A percentile compares a stretch with the other conserved stretches of the same genome.
These are phyloP conservation scores for Chrysosporium queenslandicum DNA, from an alignment of 2,329 filamentous ascomycete species.

Conservation along the genomic window DNA sequence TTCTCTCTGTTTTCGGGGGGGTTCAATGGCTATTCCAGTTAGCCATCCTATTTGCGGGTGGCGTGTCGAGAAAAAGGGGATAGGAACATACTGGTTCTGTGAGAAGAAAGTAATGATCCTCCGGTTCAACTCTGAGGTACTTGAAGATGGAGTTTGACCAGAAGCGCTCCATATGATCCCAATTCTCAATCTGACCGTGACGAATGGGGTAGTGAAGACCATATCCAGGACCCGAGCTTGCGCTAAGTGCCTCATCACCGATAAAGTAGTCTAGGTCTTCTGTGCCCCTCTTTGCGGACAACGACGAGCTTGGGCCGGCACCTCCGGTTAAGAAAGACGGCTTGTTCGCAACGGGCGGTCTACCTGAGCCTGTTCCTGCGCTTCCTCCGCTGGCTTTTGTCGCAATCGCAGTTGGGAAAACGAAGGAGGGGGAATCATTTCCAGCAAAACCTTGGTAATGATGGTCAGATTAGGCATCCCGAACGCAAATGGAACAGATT, in stretches of 20 bases:
- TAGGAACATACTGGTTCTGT: constrained; percentile 70
- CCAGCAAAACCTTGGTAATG: constrained; percentile 72
- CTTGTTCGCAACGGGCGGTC: constrained; percentile 86
- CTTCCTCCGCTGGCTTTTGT: constrained; percentile 69
- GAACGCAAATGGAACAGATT: constrained; percentile 8
- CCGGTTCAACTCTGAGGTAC: constrained; percentile 92
- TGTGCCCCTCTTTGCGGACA: constrained; percentile 86
- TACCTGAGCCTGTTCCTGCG: constrained; percentile 68
- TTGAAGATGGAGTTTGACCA: constrained; percentile 99
- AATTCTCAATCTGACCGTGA: constrained; percentile 97
- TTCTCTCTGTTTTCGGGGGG: constrained; percentile 98
- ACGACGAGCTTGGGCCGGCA: constrained; percentile 68
- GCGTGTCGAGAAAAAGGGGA: neutral
- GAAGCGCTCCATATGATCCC: constrained; percentile 99
- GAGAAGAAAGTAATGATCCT: constrained; percentile 96
- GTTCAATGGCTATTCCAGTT: constrained; percentile 64
- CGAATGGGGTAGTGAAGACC: constrained; percentile 95
- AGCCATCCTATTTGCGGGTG: neutral
- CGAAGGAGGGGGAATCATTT: constrained; percentile 97
- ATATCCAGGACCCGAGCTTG: constrained; percentile 79
- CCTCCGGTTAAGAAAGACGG: constrained; percentile 90
- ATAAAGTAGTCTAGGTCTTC: constrained; percentile 99
- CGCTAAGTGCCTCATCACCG: constrained; percentile 85
- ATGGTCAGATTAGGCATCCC: constrained; percentile 28
- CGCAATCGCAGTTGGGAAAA: constrained; percentile 97